Evolutionary conservation across 73 alveolate genomes (phyloP), one percentile per base, ranked within the genome.

Genomic region (Uronychia setigera): DNA sequence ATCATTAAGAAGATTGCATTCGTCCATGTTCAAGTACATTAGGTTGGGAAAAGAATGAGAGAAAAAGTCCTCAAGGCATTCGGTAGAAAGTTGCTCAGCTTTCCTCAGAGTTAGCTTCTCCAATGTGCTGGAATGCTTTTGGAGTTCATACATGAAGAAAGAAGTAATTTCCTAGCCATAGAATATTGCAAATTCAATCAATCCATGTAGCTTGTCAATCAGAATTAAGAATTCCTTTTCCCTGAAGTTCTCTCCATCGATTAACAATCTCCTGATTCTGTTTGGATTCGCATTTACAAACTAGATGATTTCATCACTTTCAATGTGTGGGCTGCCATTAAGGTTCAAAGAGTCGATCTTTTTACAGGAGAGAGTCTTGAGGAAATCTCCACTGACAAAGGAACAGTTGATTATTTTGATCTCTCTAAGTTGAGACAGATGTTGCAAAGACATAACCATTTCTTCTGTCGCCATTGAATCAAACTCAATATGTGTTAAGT

Each of bases 401-500:
- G 67, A 46, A 19, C 67, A 46, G 19, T 46, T 46, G 67, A 19
- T 46, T 5, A 46, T 46, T 46, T 46, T 46, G n/a, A 46, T 5
- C 67, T 46, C 67, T 46, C 67, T 46, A 5, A 46, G 19, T 46
- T 46, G 67, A 19, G 5, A 5, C 67, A 46, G 19, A 19, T 46
- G 5, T 11, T 5, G n/a, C 67, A 46, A 19, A 19, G 67, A 46
- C 67, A 11, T 5, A 46, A 46, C 67, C 67, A 46, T 46, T 46
- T 46, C 67, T 19, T 46, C 67, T 46, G 67, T 46, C 67, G 67
- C 67, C 67, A 46, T 46, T 46, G 67, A 46, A n/a, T n/a, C n/a
- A n/a, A n/a, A n/a, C n/a, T n/a, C n/a, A n/a, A n/a, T n/a, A n/a
- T n/a, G n/a, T n/a, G n/a, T n/a, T n/a, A n/a, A n/a, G n/a, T n/a